phyloP scores from a whole-genome alignment of 2,329 filamentous ascomycete genomes.

The Tolypocladium capitatum region DNA sequence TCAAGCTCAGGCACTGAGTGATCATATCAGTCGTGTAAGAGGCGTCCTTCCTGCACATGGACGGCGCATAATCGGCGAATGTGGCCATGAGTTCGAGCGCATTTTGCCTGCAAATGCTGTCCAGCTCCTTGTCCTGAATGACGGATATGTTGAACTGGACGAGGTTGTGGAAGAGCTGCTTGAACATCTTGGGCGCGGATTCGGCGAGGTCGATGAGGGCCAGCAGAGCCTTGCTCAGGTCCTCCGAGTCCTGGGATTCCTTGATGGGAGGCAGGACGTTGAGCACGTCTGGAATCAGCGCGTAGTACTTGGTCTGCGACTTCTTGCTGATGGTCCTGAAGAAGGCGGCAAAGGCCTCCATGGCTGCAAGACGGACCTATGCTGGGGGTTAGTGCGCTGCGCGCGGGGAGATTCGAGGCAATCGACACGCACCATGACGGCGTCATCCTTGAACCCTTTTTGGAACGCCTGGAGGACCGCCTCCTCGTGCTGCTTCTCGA shows the following conservation, averaged over 20 bases:
- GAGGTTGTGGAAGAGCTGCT: slow-evolving; percentile 79
- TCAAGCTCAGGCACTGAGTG: slow-evolving; percentile 90
- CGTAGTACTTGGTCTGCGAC: slow-evolving; percentile 74
- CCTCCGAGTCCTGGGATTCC: slow-evolving; percentile 77
- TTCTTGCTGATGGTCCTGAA: slow-evolving; percentile 87
- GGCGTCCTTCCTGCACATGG: slow-evolving; percentile 90
- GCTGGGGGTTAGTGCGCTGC: neutral
- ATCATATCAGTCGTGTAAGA: slow-evolving; percentile 94
- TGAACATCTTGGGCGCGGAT: slow-evolving; percentile 95
- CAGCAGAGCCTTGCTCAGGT: slow-evolving; percentile 78
- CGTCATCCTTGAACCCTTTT: slow-evolving; percentile 81
- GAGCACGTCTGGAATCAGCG: slow-evolving; percentile 77
- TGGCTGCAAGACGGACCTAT: slow-evolving; percentile 79
- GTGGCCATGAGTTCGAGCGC: slow-evolving; percentile 95
- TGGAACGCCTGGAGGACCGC: slow-evolving; percentile 81
- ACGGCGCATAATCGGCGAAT: slow-evolving; percentile 86
- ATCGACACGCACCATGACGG: slow-evolving; percentile 49
- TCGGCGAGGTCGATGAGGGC: slow-evolving; percentile 91
- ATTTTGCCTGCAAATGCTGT: slow-evolving; percentile 82
- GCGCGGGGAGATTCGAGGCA: slow-evolving; percentile 1
- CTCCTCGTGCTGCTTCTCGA: slow-evolving; percentile 89
- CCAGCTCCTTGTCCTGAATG: slow-evolving; percentile 89
- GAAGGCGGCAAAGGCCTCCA: slow-evolving; percentile 94
- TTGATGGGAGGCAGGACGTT: slow-evolving; percentile 93
- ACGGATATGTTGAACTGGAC: slow-evolving; percentile 89